Conservation (phyloP, 2,329 filamentous ascomycete genomes). For the Metarhizium album region DNA sequence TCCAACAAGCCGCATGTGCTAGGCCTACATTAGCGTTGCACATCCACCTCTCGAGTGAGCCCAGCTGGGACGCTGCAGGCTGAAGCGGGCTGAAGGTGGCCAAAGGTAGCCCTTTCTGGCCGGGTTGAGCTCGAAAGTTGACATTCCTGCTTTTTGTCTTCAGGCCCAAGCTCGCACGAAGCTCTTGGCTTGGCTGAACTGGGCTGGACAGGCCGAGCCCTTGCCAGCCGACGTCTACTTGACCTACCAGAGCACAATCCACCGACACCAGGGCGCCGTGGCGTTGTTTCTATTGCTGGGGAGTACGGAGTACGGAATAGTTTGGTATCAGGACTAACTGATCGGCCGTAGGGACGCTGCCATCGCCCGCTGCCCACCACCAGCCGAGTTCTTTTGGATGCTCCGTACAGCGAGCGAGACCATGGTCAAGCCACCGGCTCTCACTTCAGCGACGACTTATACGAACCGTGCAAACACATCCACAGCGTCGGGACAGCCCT, state of each 20-base stretch:
- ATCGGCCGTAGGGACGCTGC: neutral
- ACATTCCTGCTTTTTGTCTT: neutral
- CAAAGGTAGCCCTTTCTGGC: slow-evolving; percentile 1
- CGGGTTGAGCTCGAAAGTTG: neutral
- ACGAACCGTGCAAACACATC: neutral
- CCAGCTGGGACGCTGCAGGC: slow-evolving; percentile 1
- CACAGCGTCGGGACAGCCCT: neutral
- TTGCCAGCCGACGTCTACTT: neutral
- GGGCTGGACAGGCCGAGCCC: neutral
- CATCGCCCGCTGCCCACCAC: neutral
- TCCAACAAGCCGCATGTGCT: slow-evolving; percentile 4
- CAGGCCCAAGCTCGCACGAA: neutral
- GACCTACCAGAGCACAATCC: neutral
- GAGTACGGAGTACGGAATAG: neutral
- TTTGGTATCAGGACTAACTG: neutral
- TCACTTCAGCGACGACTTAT: neutral
- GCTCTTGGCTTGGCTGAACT: neutral
- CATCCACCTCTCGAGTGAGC: slow-evolving; percentile 4
- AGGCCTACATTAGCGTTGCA: slow-evolving; percentile 4
- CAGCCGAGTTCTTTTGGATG: neutral
- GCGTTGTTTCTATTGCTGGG: neutral
- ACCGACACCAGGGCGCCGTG: neutral
- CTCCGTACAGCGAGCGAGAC: neutral
- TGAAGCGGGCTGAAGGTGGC: neutral
- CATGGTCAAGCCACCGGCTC: neutral